phyloP scores from a whole-genome alignment of 805 yeast species.

The Hanseniaspora taiwanica region DNA sequence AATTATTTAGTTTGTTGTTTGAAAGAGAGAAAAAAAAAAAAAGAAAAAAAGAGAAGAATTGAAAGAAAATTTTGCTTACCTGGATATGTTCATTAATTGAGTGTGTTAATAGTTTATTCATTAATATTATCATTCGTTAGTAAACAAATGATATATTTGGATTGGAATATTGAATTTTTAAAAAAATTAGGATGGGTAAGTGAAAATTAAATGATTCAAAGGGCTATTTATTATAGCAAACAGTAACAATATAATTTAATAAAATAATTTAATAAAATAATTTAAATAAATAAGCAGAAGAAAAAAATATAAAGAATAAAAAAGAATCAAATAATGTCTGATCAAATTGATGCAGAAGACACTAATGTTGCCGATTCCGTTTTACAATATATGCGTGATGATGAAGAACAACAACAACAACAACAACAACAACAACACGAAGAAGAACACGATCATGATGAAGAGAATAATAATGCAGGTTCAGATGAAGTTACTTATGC shows the following conservation, averaged over 20 bases:
- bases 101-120: no score
- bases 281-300: background rate
- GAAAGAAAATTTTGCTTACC: no score
- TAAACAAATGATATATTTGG: background rate
- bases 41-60: no score
- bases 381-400: conserved; percentile 12
- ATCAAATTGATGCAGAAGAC: background rate
- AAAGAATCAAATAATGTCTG: background rate
- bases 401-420: conserved; percentile 7
- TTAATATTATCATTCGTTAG: background rate
- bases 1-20: no score
- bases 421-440: conserved; percentile 6
- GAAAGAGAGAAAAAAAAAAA: no score
- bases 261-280: no score
- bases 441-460: conserved; percentile 21
- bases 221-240: no score
- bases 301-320: background rate
- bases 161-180: background rate
- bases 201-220: no score
- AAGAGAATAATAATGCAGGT: conserved; percentile 23
- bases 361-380: conserved; percentile 10
- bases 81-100: no score
- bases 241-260: no score
- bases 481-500: conserved; percentile 7
- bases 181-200: no score